phyloP scores from a whole-genome alignment of 805 yeast species.

The Naumovozyma baii region DNA sequence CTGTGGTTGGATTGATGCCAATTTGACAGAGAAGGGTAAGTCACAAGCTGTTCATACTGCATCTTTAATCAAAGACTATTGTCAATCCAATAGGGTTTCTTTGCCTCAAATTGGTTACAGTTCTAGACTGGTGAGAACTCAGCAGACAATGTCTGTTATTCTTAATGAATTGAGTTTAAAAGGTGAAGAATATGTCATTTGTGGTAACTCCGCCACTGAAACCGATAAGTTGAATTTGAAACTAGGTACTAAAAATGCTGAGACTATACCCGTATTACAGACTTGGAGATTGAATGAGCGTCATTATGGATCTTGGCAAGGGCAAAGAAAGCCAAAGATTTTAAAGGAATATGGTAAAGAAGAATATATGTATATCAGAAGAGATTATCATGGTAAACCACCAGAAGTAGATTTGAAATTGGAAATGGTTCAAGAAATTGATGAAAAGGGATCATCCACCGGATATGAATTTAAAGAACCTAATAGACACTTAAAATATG shows the following conservation, averaged over 20 bases:
- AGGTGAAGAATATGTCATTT: slow-evolving; percentile 15
- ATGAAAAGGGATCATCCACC: slow-evolving; percentile 23
- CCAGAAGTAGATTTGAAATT: slow-evolving; percentile 33
- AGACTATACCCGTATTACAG: slow-evolving; percentile 43
- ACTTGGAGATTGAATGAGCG: slow-evolving; percentile 78
- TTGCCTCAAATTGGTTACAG: slow-evolving; percentile 57
- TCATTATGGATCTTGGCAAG: slow-evolving; percentile 78
- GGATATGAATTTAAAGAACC: slow-evolving; percentile 32
- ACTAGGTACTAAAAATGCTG: slow-evolving; percentile 32
- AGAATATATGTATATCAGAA: slow-evolving; percentile 68
- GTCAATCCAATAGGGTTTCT: slow-evolving; percentile 14
- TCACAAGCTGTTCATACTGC: slow-evolving; percentile 63
- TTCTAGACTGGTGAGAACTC: slow-evolving; percentile 63
- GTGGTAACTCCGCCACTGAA: slow-evolving; percentile 8
- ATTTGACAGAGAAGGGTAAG: slow-evolving; percentile 55
- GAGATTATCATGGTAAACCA: slow-evolving; percentile 70
- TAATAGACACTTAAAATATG: slow-evolving; percentile 27
- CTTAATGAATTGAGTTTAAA: slow-evolving; percentile 37
- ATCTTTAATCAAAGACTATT: slow-evolving; percentile 39
- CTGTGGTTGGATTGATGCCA: slow-evolving; percentile 82
- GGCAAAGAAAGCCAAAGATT: slow-evolving; percentile 60
- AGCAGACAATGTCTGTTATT: slow-evolving; percentile 64
- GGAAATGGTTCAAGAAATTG: slow-evolving; percentile 34
- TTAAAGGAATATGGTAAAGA: slow-evolving; percentile 59
- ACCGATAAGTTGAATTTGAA: slow-evolving; percentile 2